Evolutionary conservation across 2,329 filamentous ascomycete species (phyloP), one percentile per base, ranked within the genome.

Genomic region (Botryotinia calthae): DNA sequence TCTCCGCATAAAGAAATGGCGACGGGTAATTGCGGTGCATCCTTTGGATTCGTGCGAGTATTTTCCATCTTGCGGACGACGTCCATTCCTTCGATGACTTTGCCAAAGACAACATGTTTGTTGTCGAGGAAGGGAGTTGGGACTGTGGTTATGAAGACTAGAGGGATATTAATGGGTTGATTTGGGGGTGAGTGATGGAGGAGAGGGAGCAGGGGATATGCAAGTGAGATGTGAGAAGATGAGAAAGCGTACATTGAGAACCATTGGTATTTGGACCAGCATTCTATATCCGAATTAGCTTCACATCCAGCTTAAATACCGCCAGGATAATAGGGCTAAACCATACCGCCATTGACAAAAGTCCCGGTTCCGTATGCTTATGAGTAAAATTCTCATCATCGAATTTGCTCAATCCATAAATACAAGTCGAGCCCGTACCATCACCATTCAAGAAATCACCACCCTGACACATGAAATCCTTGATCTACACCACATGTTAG

Each of bases 381-480:
- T 94, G 81, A 22, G 81, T 85, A 81, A 98, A 98, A 81, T 96
- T 97, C 84, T 99, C 96, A 80, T 99, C 96, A 7, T 90, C 89
- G 80, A 98, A 98, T 63, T 89, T 88, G 78, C 92, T 90, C 68
- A 89, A 91, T 73, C 94, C 94, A 84, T 97, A 98, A 82, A 98
- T 97, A 77, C 89, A 93, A 18, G 91, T 91, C 64, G 91, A 94
- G 14, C 96, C 96, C 0, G 93, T 97, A 69, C 96, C 96, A 82
- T 98, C 93, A 70, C 94, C 93, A 79, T 97, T 94, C 75, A 97
- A 85, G 82, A 98, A 98, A 82, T 99, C 96, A 71, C 96, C 96
- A 63, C 95, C 95, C 82, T 99, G 96, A 79, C 96, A 93, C 95
- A 98, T 98, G 84, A 98, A 98, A 79, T 93, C 92, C 83, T 93